phyloP scores from a whole-genome alignment of 768 basidiomycete genomes.

The Lentinus tigrinus region DNA sequence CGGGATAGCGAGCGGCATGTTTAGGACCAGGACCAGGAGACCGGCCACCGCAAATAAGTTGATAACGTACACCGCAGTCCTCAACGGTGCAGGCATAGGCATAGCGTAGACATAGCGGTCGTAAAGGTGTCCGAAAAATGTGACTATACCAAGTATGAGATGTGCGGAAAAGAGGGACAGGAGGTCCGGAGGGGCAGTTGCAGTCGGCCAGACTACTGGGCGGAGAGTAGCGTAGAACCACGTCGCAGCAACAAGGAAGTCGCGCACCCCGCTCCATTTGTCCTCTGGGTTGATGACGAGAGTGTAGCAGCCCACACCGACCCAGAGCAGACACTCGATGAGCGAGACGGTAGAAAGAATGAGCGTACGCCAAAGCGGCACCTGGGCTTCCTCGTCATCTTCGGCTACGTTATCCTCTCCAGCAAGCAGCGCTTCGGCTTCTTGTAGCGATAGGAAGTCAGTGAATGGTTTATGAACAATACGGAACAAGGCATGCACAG shows the following conservation, averaged over 20 bases:
- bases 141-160: conserved; percentile 43
- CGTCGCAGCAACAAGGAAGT: conserved; percentile 48
- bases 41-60: conserved; percentile 46
- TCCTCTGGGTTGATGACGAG: conserved; percentile 35
- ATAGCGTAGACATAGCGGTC: conserved; percentile 43
- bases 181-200: conserved; percentile 64
- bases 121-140: conserved; percentile 55
- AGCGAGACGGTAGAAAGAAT: conserved; percentile 58
- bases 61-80: conserved; percentile 27
- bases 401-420: conserved; percentile 4
- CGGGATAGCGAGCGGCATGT: conserved; percentile 70
- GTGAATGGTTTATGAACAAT: conserved; percentile 19
- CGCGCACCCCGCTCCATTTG: conserved; percentile 36
- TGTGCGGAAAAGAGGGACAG: conserved; percentile 56
- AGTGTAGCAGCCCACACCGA: conserved; percentile 55
- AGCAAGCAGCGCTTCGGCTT: conserved; percentile 28
- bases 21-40: conserved; percentile 47
- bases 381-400: conserved; percentile 10
- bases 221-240: conserved; percentile 70
- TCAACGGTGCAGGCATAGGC: conserved; percentile 38
- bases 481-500: conserved; percentile 6
- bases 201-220: conserved; percentile 49
- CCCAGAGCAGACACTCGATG: conserved; percentile 55
- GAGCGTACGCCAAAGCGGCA: conserved; percentile 60
- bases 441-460: conserved; percentile 25